Evolutionary conservation across 1,284 basidiomycete species (phyloP), one percentile per base, ranked within the genome.

Genomic region (Ustilago vetiveriae): DNA sequence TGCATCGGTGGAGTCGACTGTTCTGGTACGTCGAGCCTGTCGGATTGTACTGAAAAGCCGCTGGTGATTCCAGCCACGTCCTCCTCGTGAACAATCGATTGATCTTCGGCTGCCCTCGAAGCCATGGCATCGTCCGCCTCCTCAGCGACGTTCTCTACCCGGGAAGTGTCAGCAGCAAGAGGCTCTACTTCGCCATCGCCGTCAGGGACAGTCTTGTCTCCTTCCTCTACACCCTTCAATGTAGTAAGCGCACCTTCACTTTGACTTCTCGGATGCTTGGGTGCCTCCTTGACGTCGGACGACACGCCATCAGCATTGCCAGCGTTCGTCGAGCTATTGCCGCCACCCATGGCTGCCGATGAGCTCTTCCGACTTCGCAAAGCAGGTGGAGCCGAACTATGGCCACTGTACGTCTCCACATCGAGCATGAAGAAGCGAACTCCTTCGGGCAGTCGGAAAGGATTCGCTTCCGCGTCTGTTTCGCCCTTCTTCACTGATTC

Each of bases 391-490:
- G 63, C 51, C 19, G 59, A 56, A 29, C 58, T 51, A 52, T 51
- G 54, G 6, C 64, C 53, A 24, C 59, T 65, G 50, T 71, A 79
- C 24, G 92, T 91, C 80, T 96, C 94, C 6, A 94, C 92, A 79
- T 94, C 90, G 16, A 96, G 88, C 86, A 93, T 89, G 82, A 91
- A 94, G 79, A 92, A 97, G 74, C 93, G 92, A 55, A 94, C 88
- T 11, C 93, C 93, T 72, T 94, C 91, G 2, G 91, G 90, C 2
- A 97, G 86, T 8, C 91, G 83, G 55, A 82, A 83, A 0, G 82
- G 80, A 51, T 84, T 83, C 2, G 46, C 49, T 19, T 51, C 53
- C 8, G 53, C 50, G 1, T 54, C 56, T 17, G 17, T 17, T 19
- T 40, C 44, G 23, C 30, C 39, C 23, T 45, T 45, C 8, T 35